These are phyloP conservation scores for Rhizopus microsporus DNA, from an alignment of 371 early-diverging fungal species.

Conservation along the genomic window DNA sequence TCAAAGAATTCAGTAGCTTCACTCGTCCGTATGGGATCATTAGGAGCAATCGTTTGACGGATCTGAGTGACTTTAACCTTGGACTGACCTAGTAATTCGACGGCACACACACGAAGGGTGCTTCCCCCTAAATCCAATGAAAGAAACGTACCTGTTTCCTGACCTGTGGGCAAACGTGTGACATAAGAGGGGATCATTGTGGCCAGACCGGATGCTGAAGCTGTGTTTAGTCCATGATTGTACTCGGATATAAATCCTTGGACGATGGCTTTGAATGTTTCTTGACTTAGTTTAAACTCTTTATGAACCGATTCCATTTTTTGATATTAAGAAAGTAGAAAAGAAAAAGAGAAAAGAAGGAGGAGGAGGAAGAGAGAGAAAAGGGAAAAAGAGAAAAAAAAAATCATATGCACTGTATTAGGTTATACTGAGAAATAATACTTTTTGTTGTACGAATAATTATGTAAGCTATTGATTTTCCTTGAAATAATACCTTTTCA, in stretches of 20 bases:
- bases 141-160: constrained; percentile 81
- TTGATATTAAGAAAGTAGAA: not conserved
- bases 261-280: constrained; percentile 45
- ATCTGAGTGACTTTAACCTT: constrained; percentile 34
- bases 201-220: constrained; percentile 43
- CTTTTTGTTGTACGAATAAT: too few species aligned
- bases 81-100: constrained; percentile 40
- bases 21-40: constrained; percentile 51
- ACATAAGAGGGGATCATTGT: constrained; percentile 85
- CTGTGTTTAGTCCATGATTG: constrained; percentile 45
- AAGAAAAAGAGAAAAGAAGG: not conserved
- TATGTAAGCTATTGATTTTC: too few species aligned
- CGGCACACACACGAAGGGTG: constrained; percentile 82
- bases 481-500: too few species aligned
- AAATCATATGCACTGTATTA: too few species aligned
- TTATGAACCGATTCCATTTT: constrained; percentile 3
- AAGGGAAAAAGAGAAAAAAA: constrained; percentile 6
- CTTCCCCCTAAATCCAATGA: constrained; percentile 94
- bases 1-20: constrained; percentile 77
- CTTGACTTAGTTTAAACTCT: constrained; percentile 27
- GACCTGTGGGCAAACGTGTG: constrained; percentile 72
- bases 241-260: constrained; percentile 53
- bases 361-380: not conserved
- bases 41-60: constrained; percentile 64
- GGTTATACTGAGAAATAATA: too few species aligned